phyloP scores from a whole-genome alignment of 2,329 filamentous ascomycete genomes.

The Bipolaris bicolor region DNA sequence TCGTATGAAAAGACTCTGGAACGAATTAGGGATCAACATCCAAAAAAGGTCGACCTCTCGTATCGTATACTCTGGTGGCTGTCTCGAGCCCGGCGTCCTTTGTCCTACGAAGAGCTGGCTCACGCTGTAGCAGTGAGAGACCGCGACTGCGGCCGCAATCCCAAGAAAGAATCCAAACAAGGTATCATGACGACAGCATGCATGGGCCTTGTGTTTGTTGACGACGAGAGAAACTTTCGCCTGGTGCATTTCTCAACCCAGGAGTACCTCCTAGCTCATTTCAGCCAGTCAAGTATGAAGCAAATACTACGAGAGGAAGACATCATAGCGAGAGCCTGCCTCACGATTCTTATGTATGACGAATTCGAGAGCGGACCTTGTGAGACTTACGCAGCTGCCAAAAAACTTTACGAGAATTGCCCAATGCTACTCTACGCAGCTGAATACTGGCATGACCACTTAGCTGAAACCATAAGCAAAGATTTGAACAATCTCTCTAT shows the following conservation, averaged over 20 bases:
- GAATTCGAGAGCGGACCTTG: not conserved
- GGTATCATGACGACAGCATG: not conserved
- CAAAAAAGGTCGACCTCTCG: not conserved
- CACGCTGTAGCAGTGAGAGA: not conserved
- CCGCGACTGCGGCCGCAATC: not conserved
- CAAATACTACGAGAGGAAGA: not conserved
- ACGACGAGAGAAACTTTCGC: not conserved
- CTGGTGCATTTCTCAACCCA: not conserved
- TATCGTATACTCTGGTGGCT: not conserved
- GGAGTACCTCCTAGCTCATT: not conserved
- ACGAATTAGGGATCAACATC: not conserved
- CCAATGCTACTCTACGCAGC: not conserved
- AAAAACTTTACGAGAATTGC: not conserved
- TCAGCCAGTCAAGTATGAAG: not conserved
- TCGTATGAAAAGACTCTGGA: not conserved
- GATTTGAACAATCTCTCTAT: not conserved
- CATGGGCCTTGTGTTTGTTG: not conserved
- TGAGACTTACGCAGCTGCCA: too few species aligned
- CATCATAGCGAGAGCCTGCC: not conserved
- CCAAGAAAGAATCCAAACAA: not conserved
- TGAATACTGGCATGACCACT: not conserved
- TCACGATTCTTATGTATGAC: not conserved
- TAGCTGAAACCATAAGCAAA: not conserved
- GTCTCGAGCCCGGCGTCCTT: not conserved
- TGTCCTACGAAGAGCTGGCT: not conserved